Conservation (phyloP, 75 land plant genomes). For the Azolla pinnata region DNA sequence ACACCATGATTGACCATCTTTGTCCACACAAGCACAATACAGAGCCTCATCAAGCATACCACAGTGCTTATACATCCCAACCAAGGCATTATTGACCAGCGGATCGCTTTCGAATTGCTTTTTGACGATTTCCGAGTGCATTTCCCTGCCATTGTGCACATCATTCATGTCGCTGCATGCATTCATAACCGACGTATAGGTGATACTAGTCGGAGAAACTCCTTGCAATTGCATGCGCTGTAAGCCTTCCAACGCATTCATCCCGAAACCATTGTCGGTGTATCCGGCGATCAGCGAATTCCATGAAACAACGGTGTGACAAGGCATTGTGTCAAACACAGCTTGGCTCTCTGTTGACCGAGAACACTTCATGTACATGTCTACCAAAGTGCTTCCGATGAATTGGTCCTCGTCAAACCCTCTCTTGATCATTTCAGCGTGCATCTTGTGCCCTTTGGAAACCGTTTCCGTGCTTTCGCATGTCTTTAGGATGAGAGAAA, state of each 20-base stretch:
- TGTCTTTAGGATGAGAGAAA: constrained; percentile 14
- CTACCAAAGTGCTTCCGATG: constrained; percentile 27
- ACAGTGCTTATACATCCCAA: constrained; percentile 31
- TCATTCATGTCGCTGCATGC: constrained; percentile 16
- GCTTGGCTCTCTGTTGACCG: constrained; percentile 11
- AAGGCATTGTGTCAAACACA: constrained; percentile 17
- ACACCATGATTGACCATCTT: constrained; percentile 29
- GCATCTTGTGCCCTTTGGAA: constrained; percentile 29
- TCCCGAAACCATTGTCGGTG: constrained; percentile 11
- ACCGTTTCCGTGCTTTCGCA: constrained; percentile 11
- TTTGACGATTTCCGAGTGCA: constrained; percentile 20
- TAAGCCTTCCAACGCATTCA: constrained; percentile 15
- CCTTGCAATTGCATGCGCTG: constrained; percentile 17
- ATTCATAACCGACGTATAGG: constrained; percentile 35
- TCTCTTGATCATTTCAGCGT: constrained; percentile 23
- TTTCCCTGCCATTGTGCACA: constrained; percentile 10
- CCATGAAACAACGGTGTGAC: constrained; percentile 21
- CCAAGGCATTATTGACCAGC: constrained; percentile 27
- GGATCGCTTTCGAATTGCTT: constrained; percentile 20
- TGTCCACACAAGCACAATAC: constrained; percentile 30
- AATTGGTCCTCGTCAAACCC: constrained; percentile 15
- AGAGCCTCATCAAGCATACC: constrained; percentile 14
- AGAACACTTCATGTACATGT: constrained; percentile 16
- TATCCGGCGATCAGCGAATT: constrained; percentile 21
- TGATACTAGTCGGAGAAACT: constrained; percentile 18